Base-by-base conservation (phyloP, 1,139 yeast species). In the Taphrina flavorubra region DNA sequence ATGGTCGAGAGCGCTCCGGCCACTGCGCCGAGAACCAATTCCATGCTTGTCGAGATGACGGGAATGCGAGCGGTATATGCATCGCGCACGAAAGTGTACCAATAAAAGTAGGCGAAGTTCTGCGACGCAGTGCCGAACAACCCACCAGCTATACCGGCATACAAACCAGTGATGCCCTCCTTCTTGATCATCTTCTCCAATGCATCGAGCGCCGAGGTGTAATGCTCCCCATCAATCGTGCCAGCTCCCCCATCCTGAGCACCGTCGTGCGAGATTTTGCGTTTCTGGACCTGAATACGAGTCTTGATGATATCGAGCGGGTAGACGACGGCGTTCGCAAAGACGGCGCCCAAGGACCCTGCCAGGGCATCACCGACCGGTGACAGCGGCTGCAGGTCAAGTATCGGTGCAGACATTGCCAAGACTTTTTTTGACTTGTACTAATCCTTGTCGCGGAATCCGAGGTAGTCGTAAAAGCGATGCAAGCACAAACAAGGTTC, bases 231-330 rank as follows among this genome's bases (percentile, higher is more conserved):
- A 68, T 69, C 55, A 71, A 69, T 59, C 68, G 69, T 51, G 68
- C 44, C n/a, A n/a, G 66, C 47, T 14, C 49, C 56, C n/a, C 68
- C 61, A 65, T 70, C 70, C 68, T 51, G 72, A 79, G 16, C n/a
- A 11, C 40, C 49, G 14, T 53, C 69, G 7, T 49, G 34, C 46
- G 49, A 39, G 39, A 40, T 49, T 16, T 46, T 57, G 18, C 64
- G 47, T 34, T 55, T 61, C 60, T 56, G 81, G n/a, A 79, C 80
- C 68, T 94, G 99, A 44, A 92, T 81, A 72, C 96, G 80, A 6
- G 94, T 83, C 78, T 94, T 94, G 72, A 92, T 82, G 51, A 92
- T 82, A 76, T 94, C 99, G 42, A 94, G 79, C 0, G 99, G 99
- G 77, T 94, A 97, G 1, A 94, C 90, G 8, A 87, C 81, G n/a